phyloP scores from a whole-genome alignment of 2,329 filamentous ascomycete species.

The Knufia petricola region DNA sequence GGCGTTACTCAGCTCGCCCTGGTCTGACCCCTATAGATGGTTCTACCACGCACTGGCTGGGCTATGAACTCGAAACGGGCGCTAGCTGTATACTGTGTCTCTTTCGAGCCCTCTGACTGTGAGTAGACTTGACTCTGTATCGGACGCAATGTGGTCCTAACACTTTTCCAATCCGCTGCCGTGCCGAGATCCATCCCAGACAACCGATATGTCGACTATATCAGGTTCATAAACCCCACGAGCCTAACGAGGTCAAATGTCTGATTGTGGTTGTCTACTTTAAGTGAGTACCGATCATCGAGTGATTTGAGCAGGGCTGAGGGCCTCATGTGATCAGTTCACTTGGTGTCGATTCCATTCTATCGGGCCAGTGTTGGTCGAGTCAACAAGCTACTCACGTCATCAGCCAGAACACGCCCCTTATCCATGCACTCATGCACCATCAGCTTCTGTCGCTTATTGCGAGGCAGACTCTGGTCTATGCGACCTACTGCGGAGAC shows the following conservation, averaged over 20 bases:
- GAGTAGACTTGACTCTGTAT: neutral
- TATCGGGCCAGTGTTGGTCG: neutral
- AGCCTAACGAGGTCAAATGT: neutral
- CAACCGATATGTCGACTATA: neutral
- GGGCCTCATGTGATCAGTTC: neutral
- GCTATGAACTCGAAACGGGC: neutral
- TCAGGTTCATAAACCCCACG: neutral
- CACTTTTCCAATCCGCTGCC: neutral
- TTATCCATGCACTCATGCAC: constrained; percentile 1
- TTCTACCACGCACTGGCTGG: neutral
- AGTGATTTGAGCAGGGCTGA: neutral
- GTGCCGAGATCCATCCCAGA: neutral
- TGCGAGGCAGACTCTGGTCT: neutral
- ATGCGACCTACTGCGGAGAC: neutral
- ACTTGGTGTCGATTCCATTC: neutral
- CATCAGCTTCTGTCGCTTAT: neutral
- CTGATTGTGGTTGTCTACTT: neutral
- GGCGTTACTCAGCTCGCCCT: neutral
- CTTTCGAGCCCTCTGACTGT: neutral
- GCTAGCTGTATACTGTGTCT: neutral
- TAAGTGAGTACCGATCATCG: neutral
- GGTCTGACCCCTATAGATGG: neutral
- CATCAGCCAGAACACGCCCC: neutral
- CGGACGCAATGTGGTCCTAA: neutral
- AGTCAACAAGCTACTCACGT: neutral